Conservation (phyloP, 768 basidiomycete genomes). For the Mycena pura region DNA sequence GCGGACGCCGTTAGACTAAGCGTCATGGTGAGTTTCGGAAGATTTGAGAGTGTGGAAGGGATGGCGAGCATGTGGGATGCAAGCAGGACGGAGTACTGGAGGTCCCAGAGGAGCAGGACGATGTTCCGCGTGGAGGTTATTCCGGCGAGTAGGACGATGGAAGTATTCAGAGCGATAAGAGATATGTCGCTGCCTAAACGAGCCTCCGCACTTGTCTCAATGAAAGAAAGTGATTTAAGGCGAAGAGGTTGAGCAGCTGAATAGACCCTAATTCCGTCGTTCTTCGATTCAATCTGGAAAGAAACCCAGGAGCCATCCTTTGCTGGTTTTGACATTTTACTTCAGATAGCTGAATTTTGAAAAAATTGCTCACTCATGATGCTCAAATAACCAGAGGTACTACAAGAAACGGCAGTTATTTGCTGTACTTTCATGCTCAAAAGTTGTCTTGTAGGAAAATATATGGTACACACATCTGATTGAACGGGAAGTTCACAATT, state of each 20-base stretch:
- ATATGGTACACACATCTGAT: conserved; percentile 35
- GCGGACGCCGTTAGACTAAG: conserved; percentile 41
- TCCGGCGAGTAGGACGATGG: conserved; percentile 62
- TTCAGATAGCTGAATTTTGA: neutral
- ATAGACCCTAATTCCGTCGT: conserved; percentile 31
- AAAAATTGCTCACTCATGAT: conserved; percentile 50
- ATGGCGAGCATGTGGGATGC: conserved; percentile 57
- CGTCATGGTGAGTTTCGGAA: conserved; percentile 35
- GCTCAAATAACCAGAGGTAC: conserved; percentile 54
- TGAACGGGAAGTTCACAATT: conserved; percentile 37
- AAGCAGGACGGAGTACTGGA: conserved; percentile 72
- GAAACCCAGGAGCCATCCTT: conserved; percentile 25
- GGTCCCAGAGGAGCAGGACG: conserved; percentile 68
- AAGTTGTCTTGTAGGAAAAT: neutral
- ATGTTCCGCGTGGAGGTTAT: conserved; percentile 50
- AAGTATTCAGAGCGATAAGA: conserved; percentile 59
- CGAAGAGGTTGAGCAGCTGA: conserved; percentile 36
- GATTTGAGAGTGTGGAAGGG: conserved; percentile 48
- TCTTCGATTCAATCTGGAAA: conserved; percentile 41
- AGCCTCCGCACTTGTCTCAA: conserved; percentile 4
- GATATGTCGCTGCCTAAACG: conserved; percentile 33
- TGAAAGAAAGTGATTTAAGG: conserved; percentile 31
- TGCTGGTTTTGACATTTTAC: neutral
- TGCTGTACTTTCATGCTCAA: conserved; percentile 36
- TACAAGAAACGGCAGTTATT: conserved; percentile 49